phyloP scores from a whole-genome alignment of 176 grass and related monocot genomes.

The Aegilops sharonensis region DNA sequence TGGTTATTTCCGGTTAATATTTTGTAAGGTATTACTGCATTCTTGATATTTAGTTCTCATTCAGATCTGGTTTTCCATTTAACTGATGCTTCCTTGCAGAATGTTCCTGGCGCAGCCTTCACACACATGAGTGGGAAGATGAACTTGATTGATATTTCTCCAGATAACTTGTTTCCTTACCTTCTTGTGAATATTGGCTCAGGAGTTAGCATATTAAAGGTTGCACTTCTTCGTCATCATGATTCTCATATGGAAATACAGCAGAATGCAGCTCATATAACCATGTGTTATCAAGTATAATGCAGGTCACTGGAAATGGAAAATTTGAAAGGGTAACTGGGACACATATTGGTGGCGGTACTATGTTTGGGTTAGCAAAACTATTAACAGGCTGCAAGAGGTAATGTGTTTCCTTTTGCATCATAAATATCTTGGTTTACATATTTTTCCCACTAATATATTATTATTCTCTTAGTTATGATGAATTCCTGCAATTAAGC shows the following conservation, averaged over 20 bases:
- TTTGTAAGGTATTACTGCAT: neutral
- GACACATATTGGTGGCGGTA: constrained; percentile 91
- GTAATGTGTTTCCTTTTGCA: constrained; percentile 33
- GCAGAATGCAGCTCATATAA: constrained; percentile 33
- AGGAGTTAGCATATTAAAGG: constrained; percentile 94
- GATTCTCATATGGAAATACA: constrained; percentile 15
- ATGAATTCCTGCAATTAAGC: constrained; percentile 95
- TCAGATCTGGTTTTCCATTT: neutral
- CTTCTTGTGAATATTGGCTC: constrained; percentile 97
- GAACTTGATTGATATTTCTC: constrained; percentile 53
- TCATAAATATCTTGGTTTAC: constrained; percentile 18
- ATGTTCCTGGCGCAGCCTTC: constrained; percentile 80
- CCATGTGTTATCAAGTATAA: constrained; percentile 39
- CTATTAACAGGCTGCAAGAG: constrained; percentile 92
- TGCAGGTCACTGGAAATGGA: constrained; percentile 80
- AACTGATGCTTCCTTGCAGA: constrained; percentile 52
- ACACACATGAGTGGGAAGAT: constrained; percentile 86
- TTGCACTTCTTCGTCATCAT: constrained; percentile 41
- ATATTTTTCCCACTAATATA: constrained; percentile 40
- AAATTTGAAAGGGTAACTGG: constrained; percentile 97
- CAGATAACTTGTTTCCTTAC: constrained; percentile 83
- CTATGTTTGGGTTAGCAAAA: constrained; percentile 95
- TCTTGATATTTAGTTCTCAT: constrained; percentile 17
- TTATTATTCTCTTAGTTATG: constrained; percentile 69
- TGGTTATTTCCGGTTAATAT: neutral